Percentiles rank a stretch among this genome's conserved stretches.
phyloP scores from a whole-genome alignment of 139 green algal species.

The Pseudopediastrum boryanum region DNA sequence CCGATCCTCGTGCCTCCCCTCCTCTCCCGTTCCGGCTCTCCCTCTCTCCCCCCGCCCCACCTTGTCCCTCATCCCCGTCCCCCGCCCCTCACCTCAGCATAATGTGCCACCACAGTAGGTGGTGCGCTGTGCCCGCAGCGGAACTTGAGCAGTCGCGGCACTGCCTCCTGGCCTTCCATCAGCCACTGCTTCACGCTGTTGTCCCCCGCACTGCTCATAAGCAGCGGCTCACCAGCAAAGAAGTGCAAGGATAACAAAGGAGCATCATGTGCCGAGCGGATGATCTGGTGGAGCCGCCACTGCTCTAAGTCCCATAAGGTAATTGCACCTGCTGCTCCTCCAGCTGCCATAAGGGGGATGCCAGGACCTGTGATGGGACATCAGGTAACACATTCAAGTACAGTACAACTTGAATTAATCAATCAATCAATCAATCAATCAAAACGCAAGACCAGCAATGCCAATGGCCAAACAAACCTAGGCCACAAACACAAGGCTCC shows the following conservation, averaged over 20 bases:
- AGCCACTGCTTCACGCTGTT: slow-evolving; percentile 98
- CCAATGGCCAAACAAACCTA: no score
- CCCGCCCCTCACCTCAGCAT: slow-evolving; percentile 69
- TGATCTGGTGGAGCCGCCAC: slow-evolving; percentile 73
- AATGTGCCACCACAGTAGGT: slow-evolving; percentile 78
- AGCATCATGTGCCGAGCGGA: slow-evolving; percentile 82
- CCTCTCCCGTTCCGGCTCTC: no score
- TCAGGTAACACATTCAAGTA: slow-evolving; percentile 13
- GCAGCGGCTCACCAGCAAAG: slow-evolving; percentile 79
- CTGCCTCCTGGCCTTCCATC: slow-evolving; percentile 78
- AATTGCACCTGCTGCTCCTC: slow-evolving; percentile 79
- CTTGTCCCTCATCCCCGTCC: no score
- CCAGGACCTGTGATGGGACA: slow-evolving; percentile 55
- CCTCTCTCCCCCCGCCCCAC: no score
- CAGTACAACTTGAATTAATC: no score
- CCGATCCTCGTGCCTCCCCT: no score
- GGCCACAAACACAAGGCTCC: no score
- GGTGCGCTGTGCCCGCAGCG: slow-evolving; percentile 87
- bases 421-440: no score
- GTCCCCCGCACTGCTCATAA: slow-evolving; percentile 87
- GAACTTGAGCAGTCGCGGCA: slow-evolving; percentile 85
- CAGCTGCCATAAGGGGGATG: slow-evolving; percentile 82
- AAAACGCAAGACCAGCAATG: no score
- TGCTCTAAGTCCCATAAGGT: slow-evolving; percentile 94
- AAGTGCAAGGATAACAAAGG: slow-evolving; percentile 70